Conservation (phyloP, 495 filamentous ascomycete species). For the Aspergillus haitiensis region DNA sequence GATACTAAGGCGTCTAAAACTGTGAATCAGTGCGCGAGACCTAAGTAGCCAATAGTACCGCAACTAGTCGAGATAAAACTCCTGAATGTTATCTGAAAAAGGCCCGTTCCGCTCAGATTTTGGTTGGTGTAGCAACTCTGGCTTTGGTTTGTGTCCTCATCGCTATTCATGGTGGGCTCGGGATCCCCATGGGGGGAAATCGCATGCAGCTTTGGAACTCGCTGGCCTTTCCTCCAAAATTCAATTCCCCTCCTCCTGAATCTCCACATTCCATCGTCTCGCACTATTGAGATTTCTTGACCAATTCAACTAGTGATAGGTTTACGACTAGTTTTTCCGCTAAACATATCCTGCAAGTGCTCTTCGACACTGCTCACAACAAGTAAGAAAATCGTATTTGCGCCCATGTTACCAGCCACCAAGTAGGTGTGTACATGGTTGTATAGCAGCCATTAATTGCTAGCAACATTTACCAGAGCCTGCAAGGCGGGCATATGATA, state of each 20-base stretch:
- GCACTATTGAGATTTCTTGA: not conserved
- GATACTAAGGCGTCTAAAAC: too few relatives aligned
- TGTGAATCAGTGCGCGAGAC: too few relatives aligned
- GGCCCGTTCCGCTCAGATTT: slow-evolving; percentile 3
- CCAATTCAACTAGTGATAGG: not conserved
- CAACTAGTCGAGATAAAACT: not conserved
- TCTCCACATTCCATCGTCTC: not conserved
- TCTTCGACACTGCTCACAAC: not conserved
- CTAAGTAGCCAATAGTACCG: not conserved
- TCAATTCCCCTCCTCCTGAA: not conserved
- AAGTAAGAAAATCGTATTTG: not conserved
- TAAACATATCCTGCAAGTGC: not conserved
- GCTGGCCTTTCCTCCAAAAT: not conserved
- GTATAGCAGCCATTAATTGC: not conserved
- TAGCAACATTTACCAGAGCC: not conserved
- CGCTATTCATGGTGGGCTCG: not conserved
- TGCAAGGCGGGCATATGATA: slow-evolving; percentile 6
- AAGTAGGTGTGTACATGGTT: not conserved
- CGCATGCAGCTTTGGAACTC: not conserved
- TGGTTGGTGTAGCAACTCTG: slow-evolving; percentile 1
- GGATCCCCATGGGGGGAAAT: slow-evolving; percentile 1
- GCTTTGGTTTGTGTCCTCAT: not conserved
- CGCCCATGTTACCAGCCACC: not conserved
- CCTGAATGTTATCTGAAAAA: not conserved
- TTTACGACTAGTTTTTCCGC: not conserved